Percentiles rank a stretch among this genome's conserved stretches.
Conservation (phyloP, 2,329 filamentous ascomycete genomes). For the Trichoderma sp. region DNA sequence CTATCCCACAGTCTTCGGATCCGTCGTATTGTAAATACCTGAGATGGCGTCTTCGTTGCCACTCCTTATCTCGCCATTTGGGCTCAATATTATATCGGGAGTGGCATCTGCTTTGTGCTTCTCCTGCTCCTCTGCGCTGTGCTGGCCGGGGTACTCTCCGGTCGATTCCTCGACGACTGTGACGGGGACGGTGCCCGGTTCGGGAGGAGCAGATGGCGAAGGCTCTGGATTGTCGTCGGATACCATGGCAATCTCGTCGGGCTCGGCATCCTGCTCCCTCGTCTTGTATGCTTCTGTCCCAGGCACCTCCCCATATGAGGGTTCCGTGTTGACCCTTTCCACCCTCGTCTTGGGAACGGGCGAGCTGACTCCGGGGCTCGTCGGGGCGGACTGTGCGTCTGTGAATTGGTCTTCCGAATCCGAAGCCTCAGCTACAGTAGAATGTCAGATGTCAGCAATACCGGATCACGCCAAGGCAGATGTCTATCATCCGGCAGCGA, state of each 20-base stretch:
- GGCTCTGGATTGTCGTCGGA: constrained; percentile 35
- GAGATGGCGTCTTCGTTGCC: constrained; percentile 35
- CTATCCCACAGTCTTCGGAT: constrained; percentile 31
- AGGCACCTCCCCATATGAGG: constrained; percentile 61
- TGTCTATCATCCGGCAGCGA: not conserved
- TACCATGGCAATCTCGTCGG: constrained; percentile 61
- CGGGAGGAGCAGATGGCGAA: constrained; percentile 31
- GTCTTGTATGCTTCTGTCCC: constrained; percentile 60
- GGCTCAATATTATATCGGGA: constrained; percentile 55
- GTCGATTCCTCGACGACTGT: constrained; percentile 58
- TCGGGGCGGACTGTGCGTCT: constrained; percentile 61
- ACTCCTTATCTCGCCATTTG: constrained; percentile 47
- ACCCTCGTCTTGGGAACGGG: constrained; percentile 62
- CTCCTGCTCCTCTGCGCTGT: constrained; percentile 49
- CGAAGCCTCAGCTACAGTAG: constrained; percentile 50
- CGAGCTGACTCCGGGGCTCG: constrained; percentile 48
- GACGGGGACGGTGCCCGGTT: constrained; percentile 45
- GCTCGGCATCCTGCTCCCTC: constrained; percentile 59
- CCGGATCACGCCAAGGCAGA: not conserved
- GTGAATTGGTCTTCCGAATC: constrained; percentile 72
- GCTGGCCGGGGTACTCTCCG: constrained; percentile 46
- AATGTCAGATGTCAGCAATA: constrained; percentile 34
- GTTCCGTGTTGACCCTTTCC: constrained; percentile 58
- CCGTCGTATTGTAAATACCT: constrained; percentile 37
- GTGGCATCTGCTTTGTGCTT: constrained; percentile 54